phyloP scores from a whole-genome alignment of 768 basidiomycete genomes.

The Calocera viscosa region DNA sequence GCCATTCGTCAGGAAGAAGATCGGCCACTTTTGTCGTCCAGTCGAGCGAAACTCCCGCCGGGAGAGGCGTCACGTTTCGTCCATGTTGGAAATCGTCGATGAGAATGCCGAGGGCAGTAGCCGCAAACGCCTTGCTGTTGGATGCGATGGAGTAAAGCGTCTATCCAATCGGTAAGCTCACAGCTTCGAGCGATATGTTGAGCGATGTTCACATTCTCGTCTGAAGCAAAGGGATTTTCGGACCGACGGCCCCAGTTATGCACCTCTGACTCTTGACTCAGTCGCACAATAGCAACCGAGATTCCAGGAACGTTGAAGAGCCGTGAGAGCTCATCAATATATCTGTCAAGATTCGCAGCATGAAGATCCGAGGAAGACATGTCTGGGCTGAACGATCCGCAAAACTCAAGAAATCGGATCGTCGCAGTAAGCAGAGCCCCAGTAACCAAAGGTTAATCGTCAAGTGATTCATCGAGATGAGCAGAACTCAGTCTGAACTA shows the following conservation, averaged over 20 bases:
- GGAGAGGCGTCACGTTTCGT: background rate
- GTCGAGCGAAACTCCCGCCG: background rate
- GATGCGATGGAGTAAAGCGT: conserved; percentile 1
- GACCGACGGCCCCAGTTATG: conserved; percentile 29
- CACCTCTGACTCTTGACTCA: conserved; percentile 23
- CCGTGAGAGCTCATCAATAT: background rate
- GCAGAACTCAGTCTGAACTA: too few relatives aligned
- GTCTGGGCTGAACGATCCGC: too few relatives aligned
- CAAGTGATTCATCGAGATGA: too few relatives aligned
- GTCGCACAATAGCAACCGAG: conserved; percentile 24
- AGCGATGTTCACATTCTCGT: conserved; percentile 25
- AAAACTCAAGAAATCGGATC: too few relatives aligned
- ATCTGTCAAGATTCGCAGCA: background rate
- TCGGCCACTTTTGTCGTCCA: conserved; percentile 9
- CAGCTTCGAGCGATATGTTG: background rate
- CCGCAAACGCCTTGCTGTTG: conserved; percentile 12
- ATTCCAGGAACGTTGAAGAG: conserved; percentile 24
- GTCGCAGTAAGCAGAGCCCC: too few relatives aligned
- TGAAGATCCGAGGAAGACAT: too few relatives aligned
- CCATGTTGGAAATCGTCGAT: conserved; percentile 10
- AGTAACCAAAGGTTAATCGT: too few relatives aligned
- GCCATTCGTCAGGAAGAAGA: conserved; percentile 30
- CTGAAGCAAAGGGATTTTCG: conserved; percentile 27
- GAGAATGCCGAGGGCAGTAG: conserved; percentile 8
- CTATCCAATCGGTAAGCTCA: background rate